Base-by-base conservation (phyloP, 805 yeast genomes). In the Sugiyamaella marilandica region DNA sequence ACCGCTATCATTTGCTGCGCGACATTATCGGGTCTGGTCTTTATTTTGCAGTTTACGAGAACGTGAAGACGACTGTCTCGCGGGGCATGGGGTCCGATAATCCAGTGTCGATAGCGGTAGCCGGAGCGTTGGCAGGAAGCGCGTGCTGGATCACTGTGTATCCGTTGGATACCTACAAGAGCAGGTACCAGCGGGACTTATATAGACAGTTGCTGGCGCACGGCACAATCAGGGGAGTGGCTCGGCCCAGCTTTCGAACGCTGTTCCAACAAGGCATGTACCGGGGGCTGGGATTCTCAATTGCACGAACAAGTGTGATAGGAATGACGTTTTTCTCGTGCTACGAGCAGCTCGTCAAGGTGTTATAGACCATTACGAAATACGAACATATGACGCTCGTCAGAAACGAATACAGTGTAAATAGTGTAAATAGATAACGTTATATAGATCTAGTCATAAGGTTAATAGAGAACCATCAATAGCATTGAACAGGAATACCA, bases 121-220 rank as follows among this genome's bases (percentile, higher is more conserved):
- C 92, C 0, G 96, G 95, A n/a, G 95, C 89, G 0, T 57, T 82
- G 21, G 80, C 94, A 2, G 96, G 96, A 2, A 77, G 84, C 14
- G 68, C 84, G 14, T 77, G 89, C 48, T 87, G 95, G 95, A 68
- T 81, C 1, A 66, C 81, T 0, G 83, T 87, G 2, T 89, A 85
- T 69, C 95, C 96, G 2, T 65, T 88, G 10, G 96, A 88, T 66
- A 88, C 96, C 0, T 74, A 85, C 54, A 88, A 89, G 64, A 81
- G 91, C 1, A 75, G 84, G 53, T 76, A 81, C 43, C 96, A 88
- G 63, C 79, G 85, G 53, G 92, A 87, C 60, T 74, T 85, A 3
- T 85, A 87, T 24, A 74, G 84, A 31, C 82, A 83, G 57, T 81
- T 85, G n/a, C 70, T 85, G 61, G 35, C 14, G 35, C 21, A 18